Evolutionary conservation across 2,329 filamentous ascomycete genomes (phyloP).

Genomic region (Cercospora sp.): DNA sequence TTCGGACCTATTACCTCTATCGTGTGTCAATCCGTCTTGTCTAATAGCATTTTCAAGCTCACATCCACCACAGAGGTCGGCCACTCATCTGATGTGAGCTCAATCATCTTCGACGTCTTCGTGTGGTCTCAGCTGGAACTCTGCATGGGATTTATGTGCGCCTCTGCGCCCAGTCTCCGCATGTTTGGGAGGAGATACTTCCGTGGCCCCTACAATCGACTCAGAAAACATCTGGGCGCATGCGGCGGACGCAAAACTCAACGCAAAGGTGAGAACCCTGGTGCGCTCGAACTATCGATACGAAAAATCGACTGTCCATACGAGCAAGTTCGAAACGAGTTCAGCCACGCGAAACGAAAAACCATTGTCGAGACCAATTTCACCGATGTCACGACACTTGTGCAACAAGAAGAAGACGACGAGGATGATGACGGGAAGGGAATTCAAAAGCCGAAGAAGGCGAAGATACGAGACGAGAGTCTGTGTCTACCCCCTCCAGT

Average conservation of each 20-base stretch:
- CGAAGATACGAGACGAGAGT: neutral
- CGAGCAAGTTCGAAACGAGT: constrained; percentile 5
- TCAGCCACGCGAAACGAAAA: neutral
- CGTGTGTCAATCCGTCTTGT: neutral
- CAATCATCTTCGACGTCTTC: constrained; percentile 38
- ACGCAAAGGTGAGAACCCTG: neutral
- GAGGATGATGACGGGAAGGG: neutral
- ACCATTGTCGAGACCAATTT: neutral
- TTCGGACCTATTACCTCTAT: constrained; percentile 38
- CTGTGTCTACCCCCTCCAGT: neutral
- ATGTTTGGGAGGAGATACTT: constrained; percentile 18
- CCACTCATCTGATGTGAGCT: constrained; percentile 13
- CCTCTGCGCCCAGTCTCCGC: constrained; percentile 46
- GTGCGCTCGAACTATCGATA: neutral
- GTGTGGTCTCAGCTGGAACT: constrained; percentile 46
- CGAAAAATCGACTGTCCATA: constrained; percentile 10
- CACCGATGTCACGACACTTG: constrained; percentile 4
- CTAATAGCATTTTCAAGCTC: neutral
- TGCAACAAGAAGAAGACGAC: neutral
- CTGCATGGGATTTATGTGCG: constrained; percentile 46
- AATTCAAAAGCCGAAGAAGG: neutral
- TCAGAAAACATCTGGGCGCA: neutral
- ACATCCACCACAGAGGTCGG: constrained; percentile 11
- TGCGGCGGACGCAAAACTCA: neutral
- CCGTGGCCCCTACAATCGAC: constrained; percentile 3